phyloP scores from a whole-genome alignment of 441 rosid genomes.

The Daphne laureola region DNA sequence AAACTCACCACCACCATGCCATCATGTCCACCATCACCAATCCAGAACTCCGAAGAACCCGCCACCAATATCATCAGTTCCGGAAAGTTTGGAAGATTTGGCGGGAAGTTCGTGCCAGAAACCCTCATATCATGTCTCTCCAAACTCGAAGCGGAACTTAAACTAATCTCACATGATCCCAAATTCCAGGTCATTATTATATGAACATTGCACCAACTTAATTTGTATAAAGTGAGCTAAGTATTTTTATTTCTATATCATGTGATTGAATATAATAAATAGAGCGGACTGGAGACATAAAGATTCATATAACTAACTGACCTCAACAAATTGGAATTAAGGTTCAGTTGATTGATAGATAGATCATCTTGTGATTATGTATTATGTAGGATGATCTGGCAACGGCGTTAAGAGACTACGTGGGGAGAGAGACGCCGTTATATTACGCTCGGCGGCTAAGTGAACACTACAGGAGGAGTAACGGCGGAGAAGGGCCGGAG shows the following conservation, averaged over 20 bases:
- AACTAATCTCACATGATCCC: constrained; percentile 32
- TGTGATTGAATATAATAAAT: no score
- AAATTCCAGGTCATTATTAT: constrained; percentile 48
- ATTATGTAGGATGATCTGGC: constrained; percentile 57
- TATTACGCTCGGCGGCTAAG: constrained; percentile 62
- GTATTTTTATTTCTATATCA: no score
- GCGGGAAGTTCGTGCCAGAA: constrained; percentile 80
- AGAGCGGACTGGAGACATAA: no score
- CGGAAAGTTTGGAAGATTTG: constrained; percentile 61
- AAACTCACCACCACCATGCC: background rate
- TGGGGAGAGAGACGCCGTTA: constrained; percentile 75
- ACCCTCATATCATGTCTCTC: constrained; percentile 37
- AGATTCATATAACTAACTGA: no score
- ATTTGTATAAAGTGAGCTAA: no score
- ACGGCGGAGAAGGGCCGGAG: constrained; percentile 54
- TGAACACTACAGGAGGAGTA: constrained; percentile 36
- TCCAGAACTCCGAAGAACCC: background rate
- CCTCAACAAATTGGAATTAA: no score
- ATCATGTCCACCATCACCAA: background rate
- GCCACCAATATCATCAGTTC: background rate
- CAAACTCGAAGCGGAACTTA: constrained; percentile 54
- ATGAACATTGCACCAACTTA: no score
- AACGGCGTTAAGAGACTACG: constrained; percentile 53
- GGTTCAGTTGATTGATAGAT: no score
- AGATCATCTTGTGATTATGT: no score